These are phyloP conservation scores for Apocynum venetum DNA, from an alignment of 257 asterid species.

Conservation along the genomic window DNA sequence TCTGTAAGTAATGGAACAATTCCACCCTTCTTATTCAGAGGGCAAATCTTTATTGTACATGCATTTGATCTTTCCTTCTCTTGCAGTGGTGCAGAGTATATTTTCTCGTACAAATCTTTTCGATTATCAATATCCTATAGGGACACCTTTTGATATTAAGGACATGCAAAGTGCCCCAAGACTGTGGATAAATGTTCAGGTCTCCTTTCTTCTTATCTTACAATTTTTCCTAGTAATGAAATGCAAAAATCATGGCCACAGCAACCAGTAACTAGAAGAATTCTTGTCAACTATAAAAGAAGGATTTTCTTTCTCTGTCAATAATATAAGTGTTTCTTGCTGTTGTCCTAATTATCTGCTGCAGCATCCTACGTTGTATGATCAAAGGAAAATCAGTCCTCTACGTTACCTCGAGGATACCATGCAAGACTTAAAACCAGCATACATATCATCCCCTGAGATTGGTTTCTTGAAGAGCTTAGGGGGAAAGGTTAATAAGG, in stretches of 20 bases:
- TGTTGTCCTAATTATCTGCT: conserved; percentile 8
- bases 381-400: conserved; percentile 52
- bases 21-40: neutral
- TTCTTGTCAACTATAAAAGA: neutral
- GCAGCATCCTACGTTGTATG: conserved; percentile 72
- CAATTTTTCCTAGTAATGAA: neutral
- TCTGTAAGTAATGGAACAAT: conserved; percentile 33
- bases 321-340: neutral
- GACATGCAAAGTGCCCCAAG: conserved; percentile 24
- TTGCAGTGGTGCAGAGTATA: conserved; percentile 53
- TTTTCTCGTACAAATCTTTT: conserved; percentile 36
- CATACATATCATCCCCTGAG: conserved; percentile 90
- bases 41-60: neutral
- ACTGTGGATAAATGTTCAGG: conserved; percentile 88
- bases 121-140: conserved; percentile 22
- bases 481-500: conserved; percentile 33
- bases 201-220: conserved; percentile 10
- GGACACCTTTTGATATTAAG: conserved; percentile 29
- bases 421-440: conserved; percentile 30
- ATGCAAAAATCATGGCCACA: neutral
- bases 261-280: neutral
- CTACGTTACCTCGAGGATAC: conserved; percentile 29
- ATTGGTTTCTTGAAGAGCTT: conserved; percentile 74
- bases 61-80: neutral
- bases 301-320: neutral